Conservation (phyloP, 176 grass and related monocot species). For the Alopecurus myosuroides region DNA sequence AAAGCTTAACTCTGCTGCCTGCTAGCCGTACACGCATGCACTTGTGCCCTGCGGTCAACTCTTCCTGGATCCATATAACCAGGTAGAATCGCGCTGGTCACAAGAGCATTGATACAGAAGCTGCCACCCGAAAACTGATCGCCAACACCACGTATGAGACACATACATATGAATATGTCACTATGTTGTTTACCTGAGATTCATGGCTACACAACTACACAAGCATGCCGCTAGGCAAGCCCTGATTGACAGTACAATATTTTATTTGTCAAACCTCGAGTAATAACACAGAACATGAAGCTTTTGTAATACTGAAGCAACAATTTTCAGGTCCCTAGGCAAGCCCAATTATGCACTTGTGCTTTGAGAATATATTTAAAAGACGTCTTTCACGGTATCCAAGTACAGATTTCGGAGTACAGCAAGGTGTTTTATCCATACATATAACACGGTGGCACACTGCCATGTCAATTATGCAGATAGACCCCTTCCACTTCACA, state of each 20-base stretch:
- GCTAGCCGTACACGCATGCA: background rate
- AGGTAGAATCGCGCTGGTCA: no score
- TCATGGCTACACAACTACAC: background rate
- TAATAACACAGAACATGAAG: background rate
- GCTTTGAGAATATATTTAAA: background rate
- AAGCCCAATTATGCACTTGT: background rate
- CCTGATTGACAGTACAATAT: background rate
- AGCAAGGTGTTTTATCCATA: background rate
- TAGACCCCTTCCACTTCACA: background rate
- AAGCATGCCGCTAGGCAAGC: background rate
- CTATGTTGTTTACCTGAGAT: background rate
- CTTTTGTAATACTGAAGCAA: background rate
- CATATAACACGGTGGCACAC: background rate
- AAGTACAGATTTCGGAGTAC: background rate
- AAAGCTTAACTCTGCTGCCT: background rate
- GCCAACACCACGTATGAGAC: no score
- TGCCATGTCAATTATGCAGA: background rate
- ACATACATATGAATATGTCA: no score
- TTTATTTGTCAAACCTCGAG: background rate
- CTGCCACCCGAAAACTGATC: no score
- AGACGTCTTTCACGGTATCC: background rate
- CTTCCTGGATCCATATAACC: no score
- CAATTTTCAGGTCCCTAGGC: background rate
- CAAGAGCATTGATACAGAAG: no score
- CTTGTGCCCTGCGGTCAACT: background rate